Evolutionary conservation across 2,329 filamentous ascomycete genomes (phyloP).

Genomic region (Incumbomyces lentus): DNA sequence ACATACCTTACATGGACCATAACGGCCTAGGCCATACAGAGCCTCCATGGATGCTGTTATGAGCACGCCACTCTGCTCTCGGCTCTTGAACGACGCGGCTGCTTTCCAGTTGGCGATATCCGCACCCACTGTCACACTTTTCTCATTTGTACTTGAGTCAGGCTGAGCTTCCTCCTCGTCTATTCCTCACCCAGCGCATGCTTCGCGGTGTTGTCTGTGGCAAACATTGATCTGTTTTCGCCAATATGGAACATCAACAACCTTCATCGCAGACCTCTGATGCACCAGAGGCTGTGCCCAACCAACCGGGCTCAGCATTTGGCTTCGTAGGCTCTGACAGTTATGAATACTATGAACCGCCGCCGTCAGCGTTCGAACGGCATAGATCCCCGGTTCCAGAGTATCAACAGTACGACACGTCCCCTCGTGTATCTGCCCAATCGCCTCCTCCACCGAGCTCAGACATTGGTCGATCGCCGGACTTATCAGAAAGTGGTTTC

Average conservation of each 20-base stretch:
- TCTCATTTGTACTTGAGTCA: background rate
- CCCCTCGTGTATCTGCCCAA: slow-evolving; percentile 1
- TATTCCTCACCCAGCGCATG: background rate
- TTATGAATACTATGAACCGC: slow-evolving; percentile 6
- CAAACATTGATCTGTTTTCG: background rate
- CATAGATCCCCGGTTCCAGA: slow-evolving; percentile 4
- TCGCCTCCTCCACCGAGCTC: slow-evolving; percentile 5
- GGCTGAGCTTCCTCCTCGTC: background rate
- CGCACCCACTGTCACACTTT: background rate
- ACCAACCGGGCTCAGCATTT: background rate
- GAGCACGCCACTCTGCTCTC: too few species aligned
- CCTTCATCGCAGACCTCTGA: background rate
- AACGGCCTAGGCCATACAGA: too few species aligned
- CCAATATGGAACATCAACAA: background rate
- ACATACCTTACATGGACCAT: too few species aligned
- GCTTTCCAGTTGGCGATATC: too few species aligned
- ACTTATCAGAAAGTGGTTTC: slow-evolving; percentile 4
- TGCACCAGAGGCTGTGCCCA: slow-evolving; percentile 4
- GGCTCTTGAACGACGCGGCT: too few species aligned
- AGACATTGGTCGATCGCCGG: slow-evolving; percentile 2
- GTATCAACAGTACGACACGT: slow-evolving; percentile 3
- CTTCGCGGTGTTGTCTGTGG: background rate
- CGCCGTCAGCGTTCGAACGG: slow-evolving; percentile 2
- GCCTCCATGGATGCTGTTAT: too few species aligned
- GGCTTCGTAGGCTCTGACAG: slow-evolving; percentile 6